Base-by-base conservation (phyloP, 2,329 filamentous ascomycete genomes). In the Cladobotryum mycophilum region DNA sequence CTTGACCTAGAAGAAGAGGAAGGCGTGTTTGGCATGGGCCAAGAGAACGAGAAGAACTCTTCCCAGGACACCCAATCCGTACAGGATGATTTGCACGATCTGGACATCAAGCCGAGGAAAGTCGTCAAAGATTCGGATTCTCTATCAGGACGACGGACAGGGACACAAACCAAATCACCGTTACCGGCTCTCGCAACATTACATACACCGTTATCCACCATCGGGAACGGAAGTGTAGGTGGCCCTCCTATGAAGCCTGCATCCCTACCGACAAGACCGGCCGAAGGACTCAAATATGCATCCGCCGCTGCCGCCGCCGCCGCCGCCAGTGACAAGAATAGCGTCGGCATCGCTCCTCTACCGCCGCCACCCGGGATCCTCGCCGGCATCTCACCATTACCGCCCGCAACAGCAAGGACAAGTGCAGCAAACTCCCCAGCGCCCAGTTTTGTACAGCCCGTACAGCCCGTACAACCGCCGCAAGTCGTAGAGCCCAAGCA, bases 301-400 rank as follows among this genome's bases (percentile, higher is more conserved):
- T 97, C 93, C 36, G 93, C 93, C 0, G 93, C 93, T 0, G 93
- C 93, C 0, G 93, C 93, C 0, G 93, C 92, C 0, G 92, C 92
- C 0, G 92, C 93, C 1, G 89, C 91, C 42, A 90, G 83, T 67
- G 90, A 96, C 59, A 80, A 75, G 70, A 91, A 89, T 73, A 92
- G 86, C 65, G 86, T 97, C 30, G 93, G 93, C 22, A 96, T 99
- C 63, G 85, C 92, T 52, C 93, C 93, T 38, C 76, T 97, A 63
- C 93, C 93, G 49, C 92, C 93, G 55, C 93, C 93, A 61, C 90
- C 90, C 25, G 86, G 87, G 36, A 68, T 76, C 41, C 66, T 70
- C 51, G 56, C 74, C 11, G 68, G 70, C 53, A 70, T 75, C 51
- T 70, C 73, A 42, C 68, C 74, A 58, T 66, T 75, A 66, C 82